phyloP scores from a whole-genome alignment of 768 basidiomycete genomes.

The Mycena galericulata region DNA sequence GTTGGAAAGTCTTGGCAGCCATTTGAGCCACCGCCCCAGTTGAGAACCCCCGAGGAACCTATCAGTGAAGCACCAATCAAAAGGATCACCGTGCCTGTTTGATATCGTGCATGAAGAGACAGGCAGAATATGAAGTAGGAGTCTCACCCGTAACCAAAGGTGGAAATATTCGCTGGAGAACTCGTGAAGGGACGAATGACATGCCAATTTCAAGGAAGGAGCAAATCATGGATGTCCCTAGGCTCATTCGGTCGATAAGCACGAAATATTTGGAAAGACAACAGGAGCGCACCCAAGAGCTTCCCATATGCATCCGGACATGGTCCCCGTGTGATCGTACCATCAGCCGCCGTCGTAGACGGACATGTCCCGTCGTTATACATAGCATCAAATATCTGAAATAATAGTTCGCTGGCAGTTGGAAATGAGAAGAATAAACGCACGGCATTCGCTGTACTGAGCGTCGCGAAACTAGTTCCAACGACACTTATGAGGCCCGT shows the following conservation, averaged over 20 bases:
- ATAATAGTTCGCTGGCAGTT: slow-evolving; percentile 35
- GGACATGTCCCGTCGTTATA: slow-evolving; percentile 86
- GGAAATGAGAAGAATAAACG: neutral
- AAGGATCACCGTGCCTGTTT: slow-evolving; percentile 77
- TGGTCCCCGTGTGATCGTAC: slow-evolving; percentile 65
- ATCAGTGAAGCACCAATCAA: slow-evolving; percentile 85
- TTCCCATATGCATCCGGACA: slow-evolving; percentile 88
- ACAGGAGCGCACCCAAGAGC: slow-evolving; percentile 80
- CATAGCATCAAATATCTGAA: slow-evolving; percentile 76
- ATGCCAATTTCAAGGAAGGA: slow-evolving; percentile 85
- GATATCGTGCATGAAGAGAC: neutral
- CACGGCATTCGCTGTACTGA: slow-evolving; percentile 51
- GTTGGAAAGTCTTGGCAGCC: slow-evolving; percentile 71
- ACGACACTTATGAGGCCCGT: slow-evolving; percentile 82
- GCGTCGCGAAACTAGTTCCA: slow-evolving; percentile 17
- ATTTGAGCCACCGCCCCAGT: slow-evolving; percentile 90
- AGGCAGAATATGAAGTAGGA: neutral
- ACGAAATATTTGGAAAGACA: neutral
- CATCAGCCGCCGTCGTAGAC: slow-evolving; percentile 65
- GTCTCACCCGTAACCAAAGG: slow-evolving; percentile 78
- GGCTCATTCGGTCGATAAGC: neutral
- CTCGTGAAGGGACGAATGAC: slow-evolving; percentile 76
- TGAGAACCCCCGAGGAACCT: slow-evolving; percentile 76
- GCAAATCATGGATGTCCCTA: slow-evolving; percentile 82
- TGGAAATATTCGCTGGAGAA: slow-evolving; percentile 77